Base-by-base conservation (phyloP, 2,329 filamentous ascomycete species). In the Blastomyces percursus region DNA sequence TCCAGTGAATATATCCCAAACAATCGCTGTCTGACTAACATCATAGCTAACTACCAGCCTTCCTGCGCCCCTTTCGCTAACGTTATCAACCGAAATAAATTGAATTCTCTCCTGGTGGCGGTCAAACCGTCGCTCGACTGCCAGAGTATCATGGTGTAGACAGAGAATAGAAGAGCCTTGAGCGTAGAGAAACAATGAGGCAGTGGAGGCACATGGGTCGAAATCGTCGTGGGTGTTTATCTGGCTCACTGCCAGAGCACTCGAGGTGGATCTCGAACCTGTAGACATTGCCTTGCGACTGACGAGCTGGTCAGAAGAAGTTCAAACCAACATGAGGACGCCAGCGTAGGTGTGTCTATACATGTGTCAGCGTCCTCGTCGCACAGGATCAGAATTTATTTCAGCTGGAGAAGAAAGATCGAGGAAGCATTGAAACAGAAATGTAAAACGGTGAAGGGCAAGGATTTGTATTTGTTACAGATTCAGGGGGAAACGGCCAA, bases 1-100 rank as follows among this genome's bases (percentile, higher is more conserved):
- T 58, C 94, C 94, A 0, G 91, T 95, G 78, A 95, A 86, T 64
- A 96, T 81, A 76, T 99, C 93, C 94, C 94, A 99, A 8, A 97
- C 90, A 71, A 97, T 96, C 3, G 92, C 91, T 0, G 90, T 96
- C 74, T 93, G 90, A 46, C 90, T 88, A 21, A 84, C 84, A 79
- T 99, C 94, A 71, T 96, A 96, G 77, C 91, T 97, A 65, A 96
- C 90, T 2, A 96, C 91, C 64, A 96, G 78, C 66, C 92, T 83
- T 35, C 93, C 94, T 0, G 88, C 87, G 2, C 92, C 92, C 64
- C 86, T 80, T 68, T 96, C 92, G 74, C 92, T 96, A 62, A 90
- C 86, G 71, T 92, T 97, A 74, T 99, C 94, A 61, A 95, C 91
- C 0, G 88, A 87, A 61, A 99, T 85, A 70, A 96, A 82, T 62